Evolutionary conservation across 2,329 filamentous ascomycete genomes (phyloP).

Genomic region (Cordyceps fumosorosea): DNA sequence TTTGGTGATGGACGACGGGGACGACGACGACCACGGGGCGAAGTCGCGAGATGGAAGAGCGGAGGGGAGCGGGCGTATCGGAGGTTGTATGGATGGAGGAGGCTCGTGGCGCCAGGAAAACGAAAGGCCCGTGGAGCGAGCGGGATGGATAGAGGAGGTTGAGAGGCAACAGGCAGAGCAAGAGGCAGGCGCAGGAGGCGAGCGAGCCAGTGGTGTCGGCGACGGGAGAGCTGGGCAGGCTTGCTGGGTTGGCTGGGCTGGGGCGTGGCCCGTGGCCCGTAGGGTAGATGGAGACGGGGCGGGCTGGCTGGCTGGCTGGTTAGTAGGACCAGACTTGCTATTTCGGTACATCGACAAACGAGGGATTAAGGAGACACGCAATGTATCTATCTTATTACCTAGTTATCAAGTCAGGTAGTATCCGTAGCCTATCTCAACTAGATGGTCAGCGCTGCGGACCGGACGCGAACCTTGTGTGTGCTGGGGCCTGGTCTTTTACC

Average conservation of each 20-base stretch:
- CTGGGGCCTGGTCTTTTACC: background rate
- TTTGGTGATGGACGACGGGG: background rate
- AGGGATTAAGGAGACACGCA: background rate
- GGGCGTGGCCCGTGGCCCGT: background rate
- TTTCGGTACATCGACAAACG: background rate
- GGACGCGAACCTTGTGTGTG: background rate
- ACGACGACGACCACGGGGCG: background rate
- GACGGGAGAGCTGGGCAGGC: background rate
- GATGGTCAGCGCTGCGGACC: background rate
- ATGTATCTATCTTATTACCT: background rate
- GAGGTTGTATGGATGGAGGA: conserved; percentile 9
- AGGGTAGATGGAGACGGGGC: background rate
- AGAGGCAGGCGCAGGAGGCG: background rate
- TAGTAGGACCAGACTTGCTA: background rate
- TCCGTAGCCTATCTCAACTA: background rate
- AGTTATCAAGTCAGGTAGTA: background rate
- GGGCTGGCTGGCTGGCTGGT: background rate
- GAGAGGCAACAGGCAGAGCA: background rate
- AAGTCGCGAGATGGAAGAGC: conserved; percentile 7
- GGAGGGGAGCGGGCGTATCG: conserved; percentile 8
- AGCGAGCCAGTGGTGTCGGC: background rate
- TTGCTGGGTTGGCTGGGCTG: background rate
- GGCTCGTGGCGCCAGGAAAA: conserved; percentile 10
- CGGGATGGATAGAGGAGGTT: conserved; percentile 10
- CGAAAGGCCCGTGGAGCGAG: conserved; percentile 3